Conservation (phyloP, 202 grass and related monocot genomes). For the Saccharum hybrid region DNA sequence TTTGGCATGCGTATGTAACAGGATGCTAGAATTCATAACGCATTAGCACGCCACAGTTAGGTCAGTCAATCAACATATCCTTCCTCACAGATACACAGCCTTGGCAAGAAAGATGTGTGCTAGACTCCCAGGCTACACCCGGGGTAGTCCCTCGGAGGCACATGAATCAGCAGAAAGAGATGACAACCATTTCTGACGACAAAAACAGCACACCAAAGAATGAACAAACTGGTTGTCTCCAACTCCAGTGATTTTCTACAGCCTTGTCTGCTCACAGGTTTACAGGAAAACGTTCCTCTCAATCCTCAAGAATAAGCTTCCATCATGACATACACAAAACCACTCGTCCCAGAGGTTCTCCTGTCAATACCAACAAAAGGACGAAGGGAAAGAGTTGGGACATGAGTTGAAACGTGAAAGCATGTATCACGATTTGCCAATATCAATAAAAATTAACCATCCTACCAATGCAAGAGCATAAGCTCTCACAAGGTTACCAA, state of each 20-base stretch:
- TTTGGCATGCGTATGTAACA: neutral
- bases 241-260: neutral
- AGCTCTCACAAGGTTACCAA: neutral
- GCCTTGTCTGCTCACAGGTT: neutral
- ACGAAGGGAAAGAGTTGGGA: constrained; percentile 10
- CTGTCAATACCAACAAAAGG: constrained; percentile 50
- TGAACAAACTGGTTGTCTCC: constrained; percentile 2
- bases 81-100: neutral
- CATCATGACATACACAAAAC: constrained; percentile 89
- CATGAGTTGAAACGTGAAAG: neutral
- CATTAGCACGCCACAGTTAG: neutral
- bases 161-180: constrained; percentile 8
- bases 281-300: neutral
- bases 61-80: neutral
- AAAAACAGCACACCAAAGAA: constrained; percentile 11
- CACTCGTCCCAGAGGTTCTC: constrained; percentile 54
- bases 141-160: neutral
- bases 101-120: neutral
- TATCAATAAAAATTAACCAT: neutral
- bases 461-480: constrained; percentile 4
- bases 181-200: neutral
- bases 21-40: neutral
- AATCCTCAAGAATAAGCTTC: constrained; percentile 68
- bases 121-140: neutral
- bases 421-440: neutral